Conservation (phyloP, 306 rosid species). For the Trifolium fragiferum region DNA sequence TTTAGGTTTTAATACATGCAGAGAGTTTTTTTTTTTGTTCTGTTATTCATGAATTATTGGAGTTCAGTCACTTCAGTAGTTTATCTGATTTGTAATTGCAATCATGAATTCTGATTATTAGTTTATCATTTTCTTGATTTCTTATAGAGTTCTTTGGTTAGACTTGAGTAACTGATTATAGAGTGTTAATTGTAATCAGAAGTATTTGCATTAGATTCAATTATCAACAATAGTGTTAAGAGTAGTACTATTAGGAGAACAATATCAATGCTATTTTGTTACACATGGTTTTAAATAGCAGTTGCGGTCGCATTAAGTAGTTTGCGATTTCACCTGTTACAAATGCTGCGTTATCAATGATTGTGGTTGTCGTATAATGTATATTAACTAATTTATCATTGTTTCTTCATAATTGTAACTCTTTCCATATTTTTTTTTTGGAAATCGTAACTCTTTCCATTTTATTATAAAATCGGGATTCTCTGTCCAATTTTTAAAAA, state of each 20-base stretch:
- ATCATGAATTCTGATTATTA: neutral
- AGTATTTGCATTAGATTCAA: neutral
- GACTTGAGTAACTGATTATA: neutral
- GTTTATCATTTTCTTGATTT: neutral
- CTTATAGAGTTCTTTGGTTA: neutral
- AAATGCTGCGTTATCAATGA: no score
- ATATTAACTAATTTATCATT: no score
- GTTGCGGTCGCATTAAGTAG: no score
- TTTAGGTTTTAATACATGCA: neutral
- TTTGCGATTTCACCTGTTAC: no score
- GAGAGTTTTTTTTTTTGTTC: neutral
- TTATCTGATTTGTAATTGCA: conserved; percentile 16
- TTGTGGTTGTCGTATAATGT: no score
- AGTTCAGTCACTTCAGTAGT: neutral
- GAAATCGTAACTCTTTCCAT: no score
- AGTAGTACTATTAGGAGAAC: neutral
- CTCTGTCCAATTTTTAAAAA: no score
- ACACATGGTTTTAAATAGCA: no score
- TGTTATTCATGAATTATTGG: neutral
- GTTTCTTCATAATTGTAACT: no score
- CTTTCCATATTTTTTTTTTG: no score
- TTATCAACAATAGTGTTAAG: neutral
- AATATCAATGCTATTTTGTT: neutral
- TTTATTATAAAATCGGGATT: no score
- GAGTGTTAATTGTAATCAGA: neutral